These are phyloP conservation scores for Talaromyces borbonicus DNA, from an alignment of 495 filamentous ascomycete species.

Conservation along the genomic window DNA sequence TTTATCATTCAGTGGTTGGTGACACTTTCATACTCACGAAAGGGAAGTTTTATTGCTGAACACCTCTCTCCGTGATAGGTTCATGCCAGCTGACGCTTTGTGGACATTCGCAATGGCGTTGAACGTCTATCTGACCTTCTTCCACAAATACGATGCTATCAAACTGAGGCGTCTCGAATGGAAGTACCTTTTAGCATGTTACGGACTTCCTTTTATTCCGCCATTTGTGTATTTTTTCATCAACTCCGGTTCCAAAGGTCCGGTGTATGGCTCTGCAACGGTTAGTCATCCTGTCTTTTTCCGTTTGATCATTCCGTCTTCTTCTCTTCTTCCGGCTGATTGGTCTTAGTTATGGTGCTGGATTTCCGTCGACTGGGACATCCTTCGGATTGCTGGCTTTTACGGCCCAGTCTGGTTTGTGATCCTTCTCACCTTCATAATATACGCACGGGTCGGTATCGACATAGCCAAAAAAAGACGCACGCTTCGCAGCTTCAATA, in stretches of 20 bases:
- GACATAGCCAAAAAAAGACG: constrained; percentile 53
- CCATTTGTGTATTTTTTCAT: constrained; percentile 61
- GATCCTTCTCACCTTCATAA: constrained; percentile 56
- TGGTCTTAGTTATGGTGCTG: constrained; percentile 66
- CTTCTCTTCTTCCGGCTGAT: no score
- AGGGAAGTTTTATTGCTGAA: constrained; percentile 6
- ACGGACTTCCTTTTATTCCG: constrained; percentile 65
- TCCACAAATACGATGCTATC: constrained; percentile 58
- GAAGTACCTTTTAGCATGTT: constrained; percentile 62
- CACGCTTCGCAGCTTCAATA: constrained; percentile 30
- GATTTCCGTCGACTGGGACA: constrained; percentile 58
- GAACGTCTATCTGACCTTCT: constrained; percentile 84
- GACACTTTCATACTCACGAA: neutral
- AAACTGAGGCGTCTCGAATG: constrained; percentile 61
- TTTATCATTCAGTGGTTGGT: constrained; percentile 65
- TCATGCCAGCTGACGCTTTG: constrained; percentile 63
- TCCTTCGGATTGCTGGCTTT: constrained; percentile 65
- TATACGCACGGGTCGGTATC: constrained; percentile 63
- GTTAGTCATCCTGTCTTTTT: constrained; percentile 19
- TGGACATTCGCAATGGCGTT: constrained; percentile 81
- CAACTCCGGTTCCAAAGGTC: constrained; percentile 32
- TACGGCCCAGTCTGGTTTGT: constrained; percentile 83
- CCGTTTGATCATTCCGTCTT: neutral
- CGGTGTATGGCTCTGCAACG: constrained; percentile 66
- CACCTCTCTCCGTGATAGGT: constrained; percentile 37